These are phyloP conservation scores for Linnemannia hyalina DNA, from an alignment of 192 early-diverging fungal genomes.

Conservation along the genomic window DNA sequence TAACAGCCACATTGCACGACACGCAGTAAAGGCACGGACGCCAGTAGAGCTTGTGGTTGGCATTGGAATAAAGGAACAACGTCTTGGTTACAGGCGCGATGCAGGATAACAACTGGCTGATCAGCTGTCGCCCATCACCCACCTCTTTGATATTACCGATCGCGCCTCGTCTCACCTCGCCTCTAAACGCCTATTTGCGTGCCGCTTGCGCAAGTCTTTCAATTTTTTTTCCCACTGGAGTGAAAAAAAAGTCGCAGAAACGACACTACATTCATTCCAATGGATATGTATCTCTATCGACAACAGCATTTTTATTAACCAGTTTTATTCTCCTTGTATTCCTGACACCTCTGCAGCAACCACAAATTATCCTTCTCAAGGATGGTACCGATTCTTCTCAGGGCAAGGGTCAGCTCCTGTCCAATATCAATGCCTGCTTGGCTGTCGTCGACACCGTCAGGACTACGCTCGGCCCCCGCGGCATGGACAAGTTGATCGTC, in stretches of 20 bases:
- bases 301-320: constrained; percentile 1
- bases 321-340: not conserved
- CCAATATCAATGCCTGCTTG: constrained; percentile 96
- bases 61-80: not conserved
- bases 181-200: not conserved
- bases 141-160: not conserved
- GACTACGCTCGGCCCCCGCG: constrained; percentile 96
- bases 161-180: constrained; percentile 9
- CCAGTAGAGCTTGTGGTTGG: not conserved
- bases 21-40: not conserved
- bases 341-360: constrained; percentile 73
- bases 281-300: not conserved
- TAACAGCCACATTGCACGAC: not conserved
- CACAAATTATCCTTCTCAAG: constrained; percentile 98
- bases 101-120: not conserved
- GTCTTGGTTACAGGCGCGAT: not conserved
- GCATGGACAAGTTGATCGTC: constrained; percentile 99
- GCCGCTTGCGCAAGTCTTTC: not conserved
- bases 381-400: constrained; percentile 99
- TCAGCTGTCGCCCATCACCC: not conserved
- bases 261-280: not conserved
- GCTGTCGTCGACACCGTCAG: constrained; percentile 96
- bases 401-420: constrained; percentile 96
- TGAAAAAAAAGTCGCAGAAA: not conserved
- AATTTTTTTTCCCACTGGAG: not conserved